Base-by-base conservation (phyloP, 306 rosid species). In the Cucurbita pepo region DNA sequence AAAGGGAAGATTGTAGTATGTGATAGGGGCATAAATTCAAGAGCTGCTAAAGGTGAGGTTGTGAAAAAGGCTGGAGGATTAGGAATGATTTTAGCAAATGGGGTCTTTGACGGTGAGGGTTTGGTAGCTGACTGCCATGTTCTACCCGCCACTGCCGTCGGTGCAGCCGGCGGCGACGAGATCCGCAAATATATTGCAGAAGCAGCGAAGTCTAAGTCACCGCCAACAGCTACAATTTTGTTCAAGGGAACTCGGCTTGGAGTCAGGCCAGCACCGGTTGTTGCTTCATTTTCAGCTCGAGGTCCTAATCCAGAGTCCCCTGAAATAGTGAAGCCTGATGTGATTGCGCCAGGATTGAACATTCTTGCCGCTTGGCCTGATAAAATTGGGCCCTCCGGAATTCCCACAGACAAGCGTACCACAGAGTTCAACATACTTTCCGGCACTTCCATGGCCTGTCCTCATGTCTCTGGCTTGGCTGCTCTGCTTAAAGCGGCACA, bases 311-410 rank as follows among this genome's bases (percentile, higher is more conserved):
- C 97, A 3, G 91, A 79, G 74, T 83, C 97, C 1, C 91, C 96
- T 7, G 97, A 92, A 73, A 85, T 92, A 45, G 76, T 92, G 21
- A 92, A 92, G 83, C 97, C 97, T 1, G 97, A 92, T 67, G 85
- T 92, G 66, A 86, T 92, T 56, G 97, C 97, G 0, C 97, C 97
- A 0, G 96, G 97, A 9, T 60, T 92, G 81, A 92, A 92, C 84
- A 92, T 92, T 56, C 90, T 92, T 14, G 97, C 97, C 3, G 97
- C 97, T 57, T 92, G 97, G 97, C 97, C 96, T 13, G 96, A 92
- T n/a, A 77, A 50, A 55, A 85, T 92, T 8, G 96, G 97, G 0
- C 97, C 97, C 0, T 87, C 96, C 5, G 94, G 97, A 3, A 69
- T 88, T 48, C 78, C 90, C 37, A 83, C 95, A 0, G 97, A 92